Evolutionary conservation across 148 eudicot species (phyloP), one percentile per base, ranked within the genome.

Genomic region (Dianthus caryophyllus): DNA sequence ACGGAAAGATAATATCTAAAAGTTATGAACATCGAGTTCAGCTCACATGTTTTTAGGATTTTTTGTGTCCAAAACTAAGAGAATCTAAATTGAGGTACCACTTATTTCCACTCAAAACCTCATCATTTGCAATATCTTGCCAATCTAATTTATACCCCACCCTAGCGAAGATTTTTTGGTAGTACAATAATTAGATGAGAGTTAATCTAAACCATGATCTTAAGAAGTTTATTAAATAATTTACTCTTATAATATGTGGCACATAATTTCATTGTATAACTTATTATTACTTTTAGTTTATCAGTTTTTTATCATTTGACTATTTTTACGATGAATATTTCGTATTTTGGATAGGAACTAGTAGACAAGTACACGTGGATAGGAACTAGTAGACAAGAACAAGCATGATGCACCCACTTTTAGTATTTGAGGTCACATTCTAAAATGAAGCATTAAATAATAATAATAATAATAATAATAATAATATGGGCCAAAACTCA

Each of bases 361-460:
- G n/a, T n/a, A n/a, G n/a, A n/a, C n/a, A n/a, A n/a, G n/a, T 57
- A 71, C 71, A 71, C 75, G 55, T 76, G 71, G 51, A 13, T 30
- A 61, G 33, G 61, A 52, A 10, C 27, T 29, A 25, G 46, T 27
- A 43, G 24, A 36, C 26, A 49, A 30, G 21, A 43, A 55, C 59
- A 12, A 18, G 5, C 10, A 50, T 18, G 25, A 50, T 50, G 20
- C 43, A 30, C 57, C 20, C 55, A 26, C 41, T 6, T 17, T 21
- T 27, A 62, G 7, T 9, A 20, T 62, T 39, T 25, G 10, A 53
- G 51, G 63, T 41, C 75, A 71, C 54, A 52, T 63, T 63, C 57
- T 29, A 29, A 64, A 24, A 31, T 21, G 18, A 66, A 29, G 43
- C n/a, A 29, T 38, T 54, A 29, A n/a, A n/a, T n/a, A n/a, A n/a